These are phyloP conservation scores for Arabidopsis hybrid DNA, from an alignment of 441 rosid genomes.

Conservation along the genomic window DNA sequence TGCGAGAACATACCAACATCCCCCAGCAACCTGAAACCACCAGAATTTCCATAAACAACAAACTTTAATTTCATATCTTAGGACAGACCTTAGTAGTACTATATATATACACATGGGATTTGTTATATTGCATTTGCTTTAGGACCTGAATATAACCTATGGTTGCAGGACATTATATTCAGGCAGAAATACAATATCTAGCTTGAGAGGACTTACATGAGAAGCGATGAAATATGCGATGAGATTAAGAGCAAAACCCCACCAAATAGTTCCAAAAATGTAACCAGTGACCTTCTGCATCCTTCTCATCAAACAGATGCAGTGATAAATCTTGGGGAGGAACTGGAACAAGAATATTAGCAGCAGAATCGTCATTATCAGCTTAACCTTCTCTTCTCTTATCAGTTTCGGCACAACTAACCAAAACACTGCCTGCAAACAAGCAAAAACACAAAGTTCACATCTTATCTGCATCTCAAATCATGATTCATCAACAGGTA, in stretches of 20 bases:
- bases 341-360: constrained; percentile 69
- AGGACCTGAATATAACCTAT: neutral
- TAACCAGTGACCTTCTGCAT: constrained; percentile 84
- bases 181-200: neutral
- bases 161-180: constrained; percentile 5
- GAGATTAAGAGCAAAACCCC: constrained; percentile 79
- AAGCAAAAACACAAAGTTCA: neutral
- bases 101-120: neutral
- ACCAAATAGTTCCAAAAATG: constrained; percentile 84
- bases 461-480: constrained; percentile 9
- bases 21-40: constrained; percentile 66
- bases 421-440: constrained; percentile 74
- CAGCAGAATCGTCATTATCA: constrained; percentile 58
- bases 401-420: constrained; percentile 62
- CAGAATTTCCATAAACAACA: constrained; percentile 3
- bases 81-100: constrained; percentile 3
- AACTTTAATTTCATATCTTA: neutral
- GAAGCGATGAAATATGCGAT: constrained; percentile 78
- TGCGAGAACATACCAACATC: constrained; percentile 87
- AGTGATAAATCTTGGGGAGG: constrained; percentile 78
- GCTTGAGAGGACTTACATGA: constrained; percentile 57
- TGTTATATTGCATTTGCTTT: neutral
- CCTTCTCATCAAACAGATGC: constrained; percentile 62
- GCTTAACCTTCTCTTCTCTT: constrained; percentile 54
- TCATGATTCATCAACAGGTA: constrained; percentile 2